Evolutionary conservation across 1,284 basidiomycete species (phyloP).

Genomic region (Rhodotorula sp.): DNA sequence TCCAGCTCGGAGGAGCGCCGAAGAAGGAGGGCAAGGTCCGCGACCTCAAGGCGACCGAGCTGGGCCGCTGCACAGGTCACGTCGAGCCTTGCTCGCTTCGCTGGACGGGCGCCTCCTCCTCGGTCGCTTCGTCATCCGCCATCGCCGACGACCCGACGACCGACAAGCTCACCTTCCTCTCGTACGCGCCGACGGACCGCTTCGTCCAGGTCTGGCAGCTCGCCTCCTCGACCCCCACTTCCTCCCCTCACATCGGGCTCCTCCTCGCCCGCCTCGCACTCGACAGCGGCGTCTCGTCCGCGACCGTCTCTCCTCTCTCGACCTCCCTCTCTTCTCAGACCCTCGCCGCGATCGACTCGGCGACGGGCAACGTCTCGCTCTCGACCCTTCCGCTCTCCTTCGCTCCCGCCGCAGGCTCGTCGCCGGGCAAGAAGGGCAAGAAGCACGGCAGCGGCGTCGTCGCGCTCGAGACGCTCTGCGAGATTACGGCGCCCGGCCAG

Average conservation of each 20-base stretch:
- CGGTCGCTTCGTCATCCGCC: not conserved
- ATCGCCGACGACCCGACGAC: not conserved
- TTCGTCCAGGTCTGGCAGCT: conserved; percentile 41
- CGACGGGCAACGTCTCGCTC: conserved; percentile 30
- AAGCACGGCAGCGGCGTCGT: conserved; percentile 27
- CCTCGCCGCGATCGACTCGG: conserved; percentile 35
- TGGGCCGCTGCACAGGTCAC: conserved; percentile 39
- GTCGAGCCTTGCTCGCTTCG: conserved; percentile 34
- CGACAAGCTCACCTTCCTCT: conserved; percentile 36
- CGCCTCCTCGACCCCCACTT: conserved; percentile 1
- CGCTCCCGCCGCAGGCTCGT: not conserved
- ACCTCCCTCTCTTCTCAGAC: conserved; percentile 11
- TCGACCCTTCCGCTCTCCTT: conserved; percentile 24
- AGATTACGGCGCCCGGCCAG: conserved; percentile 17
- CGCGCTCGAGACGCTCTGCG: conserved; percentile 26
- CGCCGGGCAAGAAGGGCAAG: conserved; percentile 32
- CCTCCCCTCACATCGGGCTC: conserved; percentile 15
- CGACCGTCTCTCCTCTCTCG: conserved; percentile 24
- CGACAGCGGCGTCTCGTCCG: conserved; percentile 38
- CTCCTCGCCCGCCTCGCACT: conserved; percentile 38
- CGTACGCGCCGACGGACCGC: conserved; percentile 38
- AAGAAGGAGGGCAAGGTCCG: conserved; percentile 40
- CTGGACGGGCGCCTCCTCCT: conserved; percentile 23
- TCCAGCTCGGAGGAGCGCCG: conserved; percentile 17
- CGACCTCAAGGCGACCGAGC: conserved; percentile 33